Base-by-base conservation (phyloP, 257 asterid genomes). In the Ajuga chamaepitys region DNA sequence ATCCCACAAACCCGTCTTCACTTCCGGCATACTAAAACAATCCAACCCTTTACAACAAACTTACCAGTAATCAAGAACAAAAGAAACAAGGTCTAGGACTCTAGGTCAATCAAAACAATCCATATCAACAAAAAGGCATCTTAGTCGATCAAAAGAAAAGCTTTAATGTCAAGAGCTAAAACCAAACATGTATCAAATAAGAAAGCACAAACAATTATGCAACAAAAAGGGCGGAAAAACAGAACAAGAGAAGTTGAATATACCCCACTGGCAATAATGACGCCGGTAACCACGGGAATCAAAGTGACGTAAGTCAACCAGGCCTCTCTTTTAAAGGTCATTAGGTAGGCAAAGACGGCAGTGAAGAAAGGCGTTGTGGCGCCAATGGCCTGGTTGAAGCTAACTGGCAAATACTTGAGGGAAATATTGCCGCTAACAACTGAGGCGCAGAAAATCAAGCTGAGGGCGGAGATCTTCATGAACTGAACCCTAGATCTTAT, bases 331-430 rank as follows among this genome's bases (percentile, higher is more conserved):
- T 86, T 86, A 1, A 86, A 37, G 30, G 96, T 88, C 74, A 88
- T 85, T 71, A 89, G 3, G 62, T 87, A 87, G 13, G 97, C 94
- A 51, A 89, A 89, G 0, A 89, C 86, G 1, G 97, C 97, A 1
- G 97, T 89, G 58, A 89, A 89, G 70, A 89, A 86, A 0, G 97
- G 97, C 44, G 94, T 89, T 6, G 97, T 87, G 51, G 97, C 95
- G 41, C 97, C 97, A 59, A 89, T 80, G 0, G 97, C 97, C 81
- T 89, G 97, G 56, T 87, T 89, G 70, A 89, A 89, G 58, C 95
- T 87, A 47, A 89, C 97, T 0, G 95, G 97, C 86, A 89, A 76
- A 70, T 83, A 89, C 74, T 84, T 82, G 24, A 89, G 86, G 7
- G 97, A 89, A 25, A 89, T 72, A 64, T 89, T 89, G 21, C 95